Evolutionary conservation across 768 basidiomycete genomes (phyloP), one percentile per base, ranked within the genome.

Genomic region (Butyriboletus loyo): DNA sequence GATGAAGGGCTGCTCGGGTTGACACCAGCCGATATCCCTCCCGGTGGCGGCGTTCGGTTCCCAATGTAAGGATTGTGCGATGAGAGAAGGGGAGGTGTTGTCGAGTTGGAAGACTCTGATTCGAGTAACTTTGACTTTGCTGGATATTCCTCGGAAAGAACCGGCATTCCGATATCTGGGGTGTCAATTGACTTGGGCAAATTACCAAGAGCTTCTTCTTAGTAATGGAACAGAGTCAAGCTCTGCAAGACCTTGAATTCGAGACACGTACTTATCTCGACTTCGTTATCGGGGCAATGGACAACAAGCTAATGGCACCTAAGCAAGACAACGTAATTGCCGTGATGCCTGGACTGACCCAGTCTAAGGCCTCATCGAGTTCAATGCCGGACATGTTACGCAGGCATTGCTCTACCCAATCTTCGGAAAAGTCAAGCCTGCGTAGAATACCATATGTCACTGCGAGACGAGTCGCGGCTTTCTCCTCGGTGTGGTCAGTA

Each of bases 331-430:
- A 31, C 25, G 24, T 44, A 21, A 40, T 48, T 22, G 30, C 49
- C 4, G 2, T 15, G 24, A 45, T 46, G 22, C 25, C 19, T 31
- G 19, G 24, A 67, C 82, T 50, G 58, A 96, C 92, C 96, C 96
- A 98, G 64, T 94, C 87, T 48, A 89, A 79, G 10, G 90, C 92
- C 46, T 92, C 88, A 15, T 98, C 95, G n/a, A 92, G 72, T 24
- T 90, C 89, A 30, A 87, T 71, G 13, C 85, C 80, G 25, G 74
- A 68, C 25, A 92, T 82, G 7, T 77, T 68, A 46, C 73, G 70
- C 40, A 98, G 69, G 66, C 92, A 97, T 59, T 87, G 78, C 44
- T 81, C 76, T 7, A 92, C 86, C 47, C 81, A 74, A 11, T 76
- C 77, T 61, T 89, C 84, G 2, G 78, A 68, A 65, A 92, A 92